phyloP scores from a whole-genome alignment of 2,329 filamentous ascomycete species.

The Hortaea werneckii region DNA sequence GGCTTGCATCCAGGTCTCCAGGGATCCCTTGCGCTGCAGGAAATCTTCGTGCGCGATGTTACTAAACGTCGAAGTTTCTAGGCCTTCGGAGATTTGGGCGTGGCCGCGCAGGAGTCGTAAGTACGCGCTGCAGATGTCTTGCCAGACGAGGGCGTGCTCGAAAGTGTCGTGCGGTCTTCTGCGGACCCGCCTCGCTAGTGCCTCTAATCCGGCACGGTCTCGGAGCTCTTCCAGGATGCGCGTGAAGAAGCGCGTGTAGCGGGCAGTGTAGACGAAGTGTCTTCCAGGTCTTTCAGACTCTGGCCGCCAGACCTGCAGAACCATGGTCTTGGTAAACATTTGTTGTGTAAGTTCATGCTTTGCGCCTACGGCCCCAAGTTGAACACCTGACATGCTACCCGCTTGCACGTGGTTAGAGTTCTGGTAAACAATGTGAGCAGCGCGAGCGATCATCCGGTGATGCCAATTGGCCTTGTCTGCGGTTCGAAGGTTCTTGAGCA shows the following conservation, averaged over 20 bases:
- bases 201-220: constrained; percentile 67
- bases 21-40: constrained; percentile 44
- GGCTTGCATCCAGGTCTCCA: constrained; percentile 50
- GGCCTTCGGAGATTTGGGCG: constrained; percentile 47
- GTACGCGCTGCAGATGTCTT: constrained; percentile 49
- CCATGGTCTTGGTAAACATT: constrained; percentile 90
- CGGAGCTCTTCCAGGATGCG: constrained; percentile 62
- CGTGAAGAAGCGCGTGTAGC: constrained; percentile 76
- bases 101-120: constrained; percentile 47
- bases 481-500: constrained; percentile 47
- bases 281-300: constrained; percentile 75
- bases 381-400: background rate
- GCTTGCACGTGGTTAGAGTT: constrained; percentile 22
- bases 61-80: constrained; percentile 57
- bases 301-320: constrained; percentile 89
- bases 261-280: constrained; percentile 84
- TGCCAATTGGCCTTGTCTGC: constrained; percentile 95
- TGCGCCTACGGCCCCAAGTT: constrained; percentile 47
- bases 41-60: constrained; percentile 57
- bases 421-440: constrained; percentile 53
- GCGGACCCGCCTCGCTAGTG: constrained; percentile 66
- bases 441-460: constrained; percentile 76
- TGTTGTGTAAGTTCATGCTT: constrained; percentile 73
- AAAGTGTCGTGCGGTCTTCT: constrained; percentile 70
- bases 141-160: constrained; percentile 53